Evolutionary conservation across 441 rosid species (phyloP), one percentile per base, ranked within the genome.

Genomic region (Dalechampia spathulata): DNA sequence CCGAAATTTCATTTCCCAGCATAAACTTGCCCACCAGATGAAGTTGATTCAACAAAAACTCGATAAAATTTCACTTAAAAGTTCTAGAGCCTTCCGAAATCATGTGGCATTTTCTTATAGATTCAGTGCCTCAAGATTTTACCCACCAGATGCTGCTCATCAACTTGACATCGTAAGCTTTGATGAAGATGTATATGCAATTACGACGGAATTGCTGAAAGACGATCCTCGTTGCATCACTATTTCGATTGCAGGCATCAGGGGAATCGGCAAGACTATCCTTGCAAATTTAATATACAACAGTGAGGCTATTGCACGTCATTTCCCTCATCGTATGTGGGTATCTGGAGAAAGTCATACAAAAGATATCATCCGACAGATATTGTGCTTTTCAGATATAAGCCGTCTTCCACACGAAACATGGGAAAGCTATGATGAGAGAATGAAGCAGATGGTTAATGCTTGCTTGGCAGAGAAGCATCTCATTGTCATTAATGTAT

Each of bases 221-320:
- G 60, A 56, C 2, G 60, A 56, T 43, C 38, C 50, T 14, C 60
- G 60, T n/a, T 43, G 50, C 51, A 12, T 43, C 19, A 32, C 50
- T 15, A 20, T 56, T 56, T 56, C 41, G 15, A 56, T 56, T 37
- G 27, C 20, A 5, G 60, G 60, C 19, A 30, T 11, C 7, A 7
- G 5, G 16, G 60, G 60, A 1, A 43, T 20, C 13, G 60, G 60
- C 49, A 56, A 56, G 51, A 43, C 41, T 12, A 43, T 41, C 41
- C 60, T 56, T 13, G 60, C 36, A 7, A 17, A 11, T 0, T 27
- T 56, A 30, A n/a, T 56, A 7, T 56, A 43, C 38, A 15, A 27
- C 21, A 44, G 14, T 28, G 16, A 56, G 2, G 12, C 16, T 11
- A 30, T 56, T 19, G 42, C 7, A 14, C 14, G 30, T 28, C 19